phyloP scores from a whole-genome alignment of 768 basidiomycete genomes.

The Kwoniella botswanensis region DNA sequence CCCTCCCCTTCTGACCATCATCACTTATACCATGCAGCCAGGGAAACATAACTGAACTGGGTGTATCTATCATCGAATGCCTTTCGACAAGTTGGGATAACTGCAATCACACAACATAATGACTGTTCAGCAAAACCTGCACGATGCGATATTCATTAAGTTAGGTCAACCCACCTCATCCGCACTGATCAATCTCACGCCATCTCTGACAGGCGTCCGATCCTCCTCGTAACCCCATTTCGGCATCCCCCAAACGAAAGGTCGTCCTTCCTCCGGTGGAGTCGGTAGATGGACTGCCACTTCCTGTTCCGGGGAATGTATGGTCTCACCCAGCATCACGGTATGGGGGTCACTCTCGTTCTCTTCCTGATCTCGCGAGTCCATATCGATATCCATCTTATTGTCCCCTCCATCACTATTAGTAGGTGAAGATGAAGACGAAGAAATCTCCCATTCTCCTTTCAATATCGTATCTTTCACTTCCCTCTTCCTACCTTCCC shows the following conservation, averaged over 20 bases:
- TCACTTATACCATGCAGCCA: conserved; percentile 58
- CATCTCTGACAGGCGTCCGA: conserved; percentile 43
- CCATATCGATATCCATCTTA: conserved; percentile 42
- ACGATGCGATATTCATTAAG: background rate
- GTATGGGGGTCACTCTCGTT: conserved; percentile 4
- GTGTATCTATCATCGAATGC: conserved; percentile 50
- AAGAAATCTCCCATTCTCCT: conserved; percentile 26
- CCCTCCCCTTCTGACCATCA: conserved; percentile 46
- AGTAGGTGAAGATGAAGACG: background rate
- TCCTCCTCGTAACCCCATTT: conserved; percentile 52
- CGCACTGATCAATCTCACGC: conserved; percentile 44
- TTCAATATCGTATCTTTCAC: conserved; percentile 43
- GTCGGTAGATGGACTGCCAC: conserved; percentile 24
- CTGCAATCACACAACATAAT: conserved; percentile 16
- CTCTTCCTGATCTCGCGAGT: conserved; percentile 9
- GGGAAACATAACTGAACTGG: conserved; percentile 54
- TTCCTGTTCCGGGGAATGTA: conserved; percentile 16
- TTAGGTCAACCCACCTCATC: conserved; percentile 39
- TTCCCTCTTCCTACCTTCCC: conserved; percentile 37
- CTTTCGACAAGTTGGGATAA: conserved; percentile 44
- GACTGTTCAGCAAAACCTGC: background rate
- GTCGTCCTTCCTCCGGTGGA: conserved; percentile 28
- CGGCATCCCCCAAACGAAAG: conserved; percentile 51
- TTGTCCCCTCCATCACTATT: conserved; percentile 15
- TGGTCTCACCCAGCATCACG: conserved; percentile 15